Evolutionary conservation across 2,329 filamentous ascomycete genomes (phyloP).

Genomic region (Beauveria medogensis): DNA sequence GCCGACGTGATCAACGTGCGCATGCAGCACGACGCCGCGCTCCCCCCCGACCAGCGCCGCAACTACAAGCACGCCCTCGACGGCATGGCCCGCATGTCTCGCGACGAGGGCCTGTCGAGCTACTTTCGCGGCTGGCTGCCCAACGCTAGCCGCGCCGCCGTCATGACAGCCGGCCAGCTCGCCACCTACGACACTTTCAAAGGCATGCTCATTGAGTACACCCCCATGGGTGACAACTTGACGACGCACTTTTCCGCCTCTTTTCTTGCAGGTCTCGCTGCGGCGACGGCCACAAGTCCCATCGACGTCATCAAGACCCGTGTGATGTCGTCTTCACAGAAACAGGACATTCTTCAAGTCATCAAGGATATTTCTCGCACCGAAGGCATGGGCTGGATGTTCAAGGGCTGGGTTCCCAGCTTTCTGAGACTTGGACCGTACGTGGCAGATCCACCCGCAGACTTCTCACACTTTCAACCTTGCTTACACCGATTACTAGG

Average conservation of each 20-base stretch:
- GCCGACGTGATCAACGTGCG: slow-evolving; percentile 96
- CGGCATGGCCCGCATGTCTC: slow-evolving; percentile 78
- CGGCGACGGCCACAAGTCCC: slow-evolving; percentile 76
- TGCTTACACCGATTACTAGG: slow-evolving; percentile 24
- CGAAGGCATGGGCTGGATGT: slow-evolving; percentile 76
- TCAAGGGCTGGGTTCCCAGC: slow-evolving; percentile 82
- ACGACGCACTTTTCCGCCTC: slow-evolving; percentile 71
- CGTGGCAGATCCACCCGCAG: slow-evolving; percentile 22
- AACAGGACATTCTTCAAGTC: slow-evolving; percentile 46
- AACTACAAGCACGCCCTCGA: slow-evolving; percentile 88
- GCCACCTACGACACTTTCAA: slow-evolving; percentile 84
- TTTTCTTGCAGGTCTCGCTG: slow-evolving; percentile 71
- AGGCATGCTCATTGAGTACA: slow-evolving; percentile 55
- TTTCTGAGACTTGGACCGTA: slow-evolving; percentile 58
- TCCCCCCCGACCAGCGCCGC: slow-evolving; percentile 63
- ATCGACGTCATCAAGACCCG: slow-evolving; percentile 87
- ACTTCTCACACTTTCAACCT: background rate
- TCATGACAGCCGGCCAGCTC: slow-evolving; percentile 81
- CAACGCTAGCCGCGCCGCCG: slow-evolving; percentile 71
- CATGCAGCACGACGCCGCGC: slow-evolving; percentile 88
- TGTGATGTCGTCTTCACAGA: slow-evolving; percentile 62
- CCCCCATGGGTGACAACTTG: slow-evolving; percentile 61
- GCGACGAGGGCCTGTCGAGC: slow-evolving; percentile 67
- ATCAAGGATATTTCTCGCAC: slow-evolving; percentile 58
- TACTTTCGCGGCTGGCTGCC: slow-evolving; percentile 83